Conservation (phyloP, 495 filamentous ascomycete species). For the Podospora pseudopauciseta region DNA sequence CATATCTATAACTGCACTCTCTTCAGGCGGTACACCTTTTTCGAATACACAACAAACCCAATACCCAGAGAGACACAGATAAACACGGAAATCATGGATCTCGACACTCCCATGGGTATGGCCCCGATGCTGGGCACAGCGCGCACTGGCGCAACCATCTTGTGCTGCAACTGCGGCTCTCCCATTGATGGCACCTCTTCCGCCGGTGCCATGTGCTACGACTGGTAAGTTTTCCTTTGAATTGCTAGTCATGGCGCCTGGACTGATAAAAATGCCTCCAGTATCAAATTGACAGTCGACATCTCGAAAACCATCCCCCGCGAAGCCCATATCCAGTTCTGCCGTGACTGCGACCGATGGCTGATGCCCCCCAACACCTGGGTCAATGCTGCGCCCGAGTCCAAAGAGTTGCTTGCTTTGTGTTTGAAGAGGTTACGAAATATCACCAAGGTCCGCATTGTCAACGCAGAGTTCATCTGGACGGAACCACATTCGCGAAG, state of each 20-base stretch:
- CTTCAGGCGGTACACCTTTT: background rate
- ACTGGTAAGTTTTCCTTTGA: constrained; percentile 51
- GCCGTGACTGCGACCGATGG: constrained; percentile 91
- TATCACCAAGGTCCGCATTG: constrained; percentile 80
- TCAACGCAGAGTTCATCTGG: constrained; percentile 96
- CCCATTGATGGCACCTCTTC: constrained; percentile 88
- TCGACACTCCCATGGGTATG: constrained; percentile 61
- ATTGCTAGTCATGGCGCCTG: background rate
- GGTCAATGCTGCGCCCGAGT: constrained; percentile 78
- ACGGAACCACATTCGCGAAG: constrained; percentile 92
- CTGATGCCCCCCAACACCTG: constrained; percentile 81
- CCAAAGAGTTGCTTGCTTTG: constrained; percentile 81
- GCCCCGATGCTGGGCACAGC: constrained; percentile 46
- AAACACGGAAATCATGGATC: constrained; percentile 52
- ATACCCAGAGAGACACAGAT: background rate
- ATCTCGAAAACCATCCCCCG: constrained; percentile 88
- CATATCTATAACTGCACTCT: background rate
- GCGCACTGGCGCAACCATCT: constrained; percentile 61
- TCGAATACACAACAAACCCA: background rate
- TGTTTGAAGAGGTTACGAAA: constrained; percentile 81
- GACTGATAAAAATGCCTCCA: background rate
- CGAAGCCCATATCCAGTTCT: constrained; percentile 77
- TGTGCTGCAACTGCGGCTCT: constrained; percentile 91
- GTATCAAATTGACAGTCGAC: constrained; percentile 83
- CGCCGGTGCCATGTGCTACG: constrained; percentile 84